Percentiles rank a stretch among this genome's conserved stretches.
These are phyloP conservation scores for Sclerotinia borealis DNA, from an alignment of 2,329 filamentous ascomycete genomes.

Conservation along the genomic window DNA sequence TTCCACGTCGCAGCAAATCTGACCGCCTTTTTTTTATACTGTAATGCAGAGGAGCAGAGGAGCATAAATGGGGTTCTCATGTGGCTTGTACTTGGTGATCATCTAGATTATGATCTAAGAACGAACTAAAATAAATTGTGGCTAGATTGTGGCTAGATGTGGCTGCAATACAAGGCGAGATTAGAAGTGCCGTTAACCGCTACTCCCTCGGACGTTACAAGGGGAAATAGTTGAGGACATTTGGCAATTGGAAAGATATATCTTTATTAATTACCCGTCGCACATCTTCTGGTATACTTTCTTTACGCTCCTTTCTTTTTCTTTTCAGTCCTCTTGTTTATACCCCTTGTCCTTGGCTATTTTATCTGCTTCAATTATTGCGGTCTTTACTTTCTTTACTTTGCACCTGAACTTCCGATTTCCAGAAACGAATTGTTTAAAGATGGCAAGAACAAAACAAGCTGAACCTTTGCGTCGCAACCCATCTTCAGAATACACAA, in stretches of 20 bases:
- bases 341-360: neutral
- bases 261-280: neutral
- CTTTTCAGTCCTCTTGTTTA: neutral
- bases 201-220: neutral
- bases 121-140: neutral
- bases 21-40: slow-evolving; percentile 9
- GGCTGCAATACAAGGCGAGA: neutral
- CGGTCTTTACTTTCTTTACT: neutral
- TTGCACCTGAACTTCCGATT: neutral
- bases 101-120: neutral
- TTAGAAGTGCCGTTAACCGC: neutral
- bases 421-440: neutral
- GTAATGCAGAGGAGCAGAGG: neutral
- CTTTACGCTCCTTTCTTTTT: neutral
- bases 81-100: neutral
- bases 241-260: slow-evolving; percentile 15
- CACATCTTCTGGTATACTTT: neutral
- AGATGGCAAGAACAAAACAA: slow-evolving; percentile 69
- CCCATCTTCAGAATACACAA: slow-evolving; percentile 60
- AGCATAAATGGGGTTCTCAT: neutral
- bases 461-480: slow-evolving; percentile 57
- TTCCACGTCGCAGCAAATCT: slow-evolving; percentile 7
- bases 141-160: neutral
- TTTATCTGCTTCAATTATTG: neutral
- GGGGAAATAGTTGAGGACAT: slow-evolving; percentile 15